phyloP scores from a whole-genome alignment of 2,329 filamentous ascomycete species.

The Beauveria sp. region DNA sequence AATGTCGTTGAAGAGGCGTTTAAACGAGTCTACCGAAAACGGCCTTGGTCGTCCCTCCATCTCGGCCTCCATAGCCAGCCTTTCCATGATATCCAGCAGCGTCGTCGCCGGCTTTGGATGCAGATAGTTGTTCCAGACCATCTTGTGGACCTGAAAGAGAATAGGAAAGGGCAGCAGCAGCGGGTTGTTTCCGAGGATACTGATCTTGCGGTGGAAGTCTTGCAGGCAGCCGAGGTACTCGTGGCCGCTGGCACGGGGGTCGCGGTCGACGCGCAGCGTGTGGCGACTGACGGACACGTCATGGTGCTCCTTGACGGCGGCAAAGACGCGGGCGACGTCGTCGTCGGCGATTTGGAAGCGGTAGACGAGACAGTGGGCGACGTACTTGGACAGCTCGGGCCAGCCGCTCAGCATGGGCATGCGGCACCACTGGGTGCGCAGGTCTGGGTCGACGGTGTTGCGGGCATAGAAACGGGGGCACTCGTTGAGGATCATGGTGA shows the following conservation, averaged over 20 bases:
- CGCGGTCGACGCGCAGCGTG: constrained; percentile 14
- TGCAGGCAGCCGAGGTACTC: constrained; percentile 20
- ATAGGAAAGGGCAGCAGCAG: constrained; percentile 41
- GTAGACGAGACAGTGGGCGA: constrained; percentile 39
- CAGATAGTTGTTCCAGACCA: constrained; percentile 57
- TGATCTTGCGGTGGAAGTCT: constrained; percentile 25
- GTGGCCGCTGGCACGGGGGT: constrained; percentile 9
- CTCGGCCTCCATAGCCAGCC: constrained; percentile 20
- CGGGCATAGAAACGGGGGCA: constrained; percentile 41
- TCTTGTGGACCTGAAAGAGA: constrained; percentile 54
- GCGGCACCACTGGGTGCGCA: constrained; percentile 20
- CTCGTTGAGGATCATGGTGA: constrained; percentile 45
- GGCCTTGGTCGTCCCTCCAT: constrained; percentile 22
- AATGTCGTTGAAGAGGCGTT: constrained; percentile 43
- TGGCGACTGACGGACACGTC: constrained; percentile 19
- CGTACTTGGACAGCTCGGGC: constrained; percentile 24
- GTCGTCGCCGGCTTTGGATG: constrained; percentile 42
- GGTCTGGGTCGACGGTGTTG: constrained; percentile 5
- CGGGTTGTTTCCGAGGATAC: constrained; percentile 16
- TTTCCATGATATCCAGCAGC: constrained; percentile 38
- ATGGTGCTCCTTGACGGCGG: constrained; percentile 15
- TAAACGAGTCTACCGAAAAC: constrained; percentile 47
- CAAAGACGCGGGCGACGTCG: constrained; percentile 21
- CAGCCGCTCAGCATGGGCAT: constrained; percentile 20
- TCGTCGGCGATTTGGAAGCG: constrained; percentile 22